Evolutionary conservation across 129 eudicot species (phyloP).

Genomic region (Escallonia herrerae): DNA sequence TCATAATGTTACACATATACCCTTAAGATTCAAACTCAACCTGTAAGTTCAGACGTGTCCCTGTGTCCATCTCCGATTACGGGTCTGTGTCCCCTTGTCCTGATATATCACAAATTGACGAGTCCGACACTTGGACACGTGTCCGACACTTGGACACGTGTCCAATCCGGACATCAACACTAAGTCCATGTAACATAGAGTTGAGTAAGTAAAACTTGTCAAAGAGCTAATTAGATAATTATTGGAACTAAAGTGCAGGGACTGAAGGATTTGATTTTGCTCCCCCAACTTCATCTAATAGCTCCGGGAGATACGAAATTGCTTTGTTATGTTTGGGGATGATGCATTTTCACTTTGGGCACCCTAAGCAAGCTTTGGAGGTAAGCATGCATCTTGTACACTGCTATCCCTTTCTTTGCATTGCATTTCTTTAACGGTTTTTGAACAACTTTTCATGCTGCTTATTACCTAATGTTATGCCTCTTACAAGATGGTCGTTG

Average conservation of each 20-base stretch:
- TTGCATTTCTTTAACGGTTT: not conserved
- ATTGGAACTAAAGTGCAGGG: slow-evolving; percentile 86
- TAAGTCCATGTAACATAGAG: not conserved
- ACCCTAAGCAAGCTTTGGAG: slow-evolving; percentile 88
- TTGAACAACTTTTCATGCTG: not conserved
- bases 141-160: too few relatives aligned
- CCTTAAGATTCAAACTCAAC: too few relatives aligned
- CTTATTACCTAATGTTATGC: slow-evolving; percentile 6
- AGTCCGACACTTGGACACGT: too few relatives aligned
- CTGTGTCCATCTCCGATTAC: too few relatives aligned
- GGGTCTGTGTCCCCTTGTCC: too few relatives aligned
- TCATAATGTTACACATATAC: too few relatives aligned
- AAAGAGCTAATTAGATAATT: slow-evolving; percentile 23
- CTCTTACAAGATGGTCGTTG: slow-evolving; percentile 9
- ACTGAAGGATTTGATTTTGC: slow-evolving; percentile 82
- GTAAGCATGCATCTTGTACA: slow-evolving; percentile 27
- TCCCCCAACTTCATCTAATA: slow-evolving; percentile 42
- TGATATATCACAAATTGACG: too few relatives aligned
- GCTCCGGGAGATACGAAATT: slow-evolving; percentile 81
- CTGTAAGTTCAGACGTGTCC: too few relatives aligned
- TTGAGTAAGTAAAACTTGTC: not conserved
- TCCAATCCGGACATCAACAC: too few relatives aligned
- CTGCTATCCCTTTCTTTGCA: not conserved
- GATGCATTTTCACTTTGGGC: slow-evolving; percentile 96
- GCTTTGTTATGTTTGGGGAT: slow-evolving; percentile 89